Evolutionary conservation across 345 rosid genomes (phyloP), one percentile per base, ranked within the genome.

Genomic region (Moringa oleifera): DNA sequence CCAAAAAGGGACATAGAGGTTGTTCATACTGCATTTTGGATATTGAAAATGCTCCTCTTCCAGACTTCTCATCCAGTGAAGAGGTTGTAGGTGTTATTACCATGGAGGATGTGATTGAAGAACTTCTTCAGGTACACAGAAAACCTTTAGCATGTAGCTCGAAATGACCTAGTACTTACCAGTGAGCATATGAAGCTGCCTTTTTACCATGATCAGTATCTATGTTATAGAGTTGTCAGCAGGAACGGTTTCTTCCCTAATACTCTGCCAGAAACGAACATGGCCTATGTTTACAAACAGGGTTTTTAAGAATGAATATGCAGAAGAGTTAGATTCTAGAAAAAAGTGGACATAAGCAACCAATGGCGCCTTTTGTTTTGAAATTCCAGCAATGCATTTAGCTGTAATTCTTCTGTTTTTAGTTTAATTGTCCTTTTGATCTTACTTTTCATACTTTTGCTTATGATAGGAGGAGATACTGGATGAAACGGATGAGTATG

Each of bases 21-120:
- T 90, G 97, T 73, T 86, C 95, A 2, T 85, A 73, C 79, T 90
- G 98, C 80, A 93, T 90, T 71, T 66, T 93, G 83, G 97, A 88
- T 64, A 63, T 93, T 25, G 90, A 82, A 76, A 90, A 88, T 71
- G 61, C 74, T 61, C 81, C 92, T 6, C 65, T 88, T 59, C 94
- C 89, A 18, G 82, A 83, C 64, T 88, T 83, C 71, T 82, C 88
- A 21, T 59, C 74, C 47, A 75, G 76, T 78, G 94, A 90, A 73
- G 81, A 81, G 68, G 97, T 85, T 18, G 95, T 90, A 62, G 97
- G 97, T 69, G 96, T 90, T 52, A 93, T 93, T 66, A 77, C 90
- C 57, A 84, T 90, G 98, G 98, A 93, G 68, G 98, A 93, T 60
- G 97, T 93, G 59, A 93, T 93, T 37, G 94, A 93, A 82, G 98